These are phyloP conservation scores for Roridomyces roridus DNA, from an alignment of 768 basidiomycete species.

Conservation along the genomic window DNA sequence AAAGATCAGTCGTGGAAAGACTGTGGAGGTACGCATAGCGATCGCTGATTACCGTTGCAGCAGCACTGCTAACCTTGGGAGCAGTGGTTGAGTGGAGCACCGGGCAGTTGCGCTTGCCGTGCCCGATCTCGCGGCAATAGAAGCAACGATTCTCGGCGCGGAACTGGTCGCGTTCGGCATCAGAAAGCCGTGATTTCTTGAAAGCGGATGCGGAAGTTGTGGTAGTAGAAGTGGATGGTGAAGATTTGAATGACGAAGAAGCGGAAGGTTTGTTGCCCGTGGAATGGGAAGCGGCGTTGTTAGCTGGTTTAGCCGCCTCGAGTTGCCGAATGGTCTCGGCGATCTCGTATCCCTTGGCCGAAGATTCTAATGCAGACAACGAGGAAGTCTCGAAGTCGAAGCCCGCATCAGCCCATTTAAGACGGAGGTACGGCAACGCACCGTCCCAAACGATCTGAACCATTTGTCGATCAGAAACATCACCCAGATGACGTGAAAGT, in stretches of 20 bases:
- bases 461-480: conserved; percentile 5
- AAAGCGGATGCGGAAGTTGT: too few relatives aligned
- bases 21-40: background rate
- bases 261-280: too few relatives aligned
- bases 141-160: background rate
- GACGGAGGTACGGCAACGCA: conserved; percentile 29
- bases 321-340: background rate
- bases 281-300: background rate
- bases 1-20: too few relatives aligned
- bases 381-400: conserved; percentile 26
- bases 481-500: background rate
- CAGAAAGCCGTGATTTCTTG: background rate
- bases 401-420: conserved; percentile 29
- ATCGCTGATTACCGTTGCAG: background rate
- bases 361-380: background rate
- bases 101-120: background rate
- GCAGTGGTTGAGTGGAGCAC: background rate
- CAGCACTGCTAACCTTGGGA: background rate
- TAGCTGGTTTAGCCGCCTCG: background rate
- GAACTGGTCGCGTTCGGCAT: background rate
- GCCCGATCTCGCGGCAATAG: conserved; percentile 2
- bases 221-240: background rate
- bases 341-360: background rate
- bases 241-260: background rate
- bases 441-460: conserved; percentile 2